Evolutionary conservation across 116 monocot species (phyloP).

Genomic region (Cymodocea nodosa): DNA sequence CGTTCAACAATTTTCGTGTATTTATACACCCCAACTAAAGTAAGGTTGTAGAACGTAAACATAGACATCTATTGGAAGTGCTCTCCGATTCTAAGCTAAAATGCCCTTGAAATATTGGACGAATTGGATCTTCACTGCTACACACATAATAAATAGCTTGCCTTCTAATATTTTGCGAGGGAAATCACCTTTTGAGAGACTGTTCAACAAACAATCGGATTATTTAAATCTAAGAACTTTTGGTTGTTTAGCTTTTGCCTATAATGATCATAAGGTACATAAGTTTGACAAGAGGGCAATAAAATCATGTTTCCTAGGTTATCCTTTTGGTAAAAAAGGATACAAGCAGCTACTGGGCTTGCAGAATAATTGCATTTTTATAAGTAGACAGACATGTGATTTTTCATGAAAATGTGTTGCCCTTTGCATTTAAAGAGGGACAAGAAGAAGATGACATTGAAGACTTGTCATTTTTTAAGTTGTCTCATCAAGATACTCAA

Average conservation of each 20-base stretch:
- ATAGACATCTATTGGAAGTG: background rate
- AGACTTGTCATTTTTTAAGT: too few relatives aligned
- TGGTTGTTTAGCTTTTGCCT: conserved; percentile 1
- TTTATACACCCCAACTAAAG: conserved; percentile 6
- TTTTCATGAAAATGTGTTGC: conserved; percentile 5
- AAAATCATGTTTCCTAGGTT: background rate
- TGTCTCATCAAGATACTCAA: too few relatives aligned
- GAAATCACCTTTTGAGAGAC: background rate
- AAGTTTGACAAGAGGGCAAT: background rate
- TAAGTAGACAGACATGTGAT: background rate
- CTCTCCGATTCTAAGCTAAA: background rate
- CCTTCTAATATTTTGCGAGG: background rate
- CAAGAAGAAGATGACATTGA: too few relatives aligned
- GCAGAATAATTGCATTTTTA: background rate
- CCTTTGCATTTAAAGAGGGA: too few relatives aligned
- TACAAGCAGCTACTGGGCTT: background rate
- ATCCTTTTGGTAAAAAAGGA: background rate
- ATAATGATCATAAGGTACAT: background rate
- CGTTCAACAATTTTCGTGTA: background rate
- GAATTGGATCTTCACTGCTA: background rate
- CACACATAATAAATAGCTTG: background rate
- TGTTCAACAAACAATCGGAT: background rate
- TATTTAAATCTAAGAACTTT: background rate
- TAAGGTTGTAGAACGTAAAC: conserved; percentile 3
- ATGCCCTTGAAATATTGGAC: background rate